Evolutionary conservation across 768 basidiomycete genomes (phyloP).

Genomic region (Panus rudis): DNA sequence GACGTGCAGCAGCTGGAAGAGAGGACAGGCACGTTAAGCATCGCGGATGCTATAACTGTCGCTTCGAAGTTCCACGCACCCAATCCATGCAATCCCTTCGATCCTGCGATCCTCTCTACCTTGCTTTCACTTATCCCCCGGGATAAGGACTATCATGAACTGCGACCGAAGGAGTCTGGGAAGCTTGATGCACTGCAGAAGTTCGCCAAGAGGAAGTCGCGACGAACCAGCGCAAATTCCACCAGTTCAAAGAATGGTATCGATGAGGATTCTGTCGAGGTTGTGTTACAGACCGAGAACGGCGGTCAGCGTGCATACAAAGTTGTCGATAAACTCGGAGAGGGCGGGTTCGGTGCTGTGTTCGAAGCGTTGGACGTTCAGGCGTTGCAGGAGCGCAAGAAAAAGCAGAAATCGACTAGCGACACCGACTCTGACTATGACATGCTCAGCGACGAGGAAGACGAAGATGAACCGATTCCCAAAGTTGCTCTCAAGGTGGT

Average conservation of each 20-base stretch:
- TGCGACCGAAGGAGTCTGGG: slow-evolving; percentile 44
- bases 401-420: slow-evolving; percentile 33
- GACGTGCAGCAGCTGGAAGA: slow-evolving; percentile 38
- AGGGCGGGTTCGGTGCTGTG: slow-evolving; percentile 96
- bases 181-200: slow-evolving; percentile 69
- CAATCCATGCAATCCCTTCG: slow-evolving; percentile 88
- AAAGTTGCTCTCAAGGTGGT: slow-evolving; percentile 89
- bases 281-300: slow-evolving; percentile 61
- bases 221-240: slow-evolving; percentile 25
- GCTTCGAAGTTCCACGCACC: slow-evolving; percentile 63
- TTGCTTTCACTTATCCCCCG: slow-evolving; percentile 58
- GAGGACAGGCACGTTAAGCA: slow-evolving; percentile 55
- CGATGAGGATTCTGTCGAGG: slow-evolving; percentile 35
- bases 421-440: no score
- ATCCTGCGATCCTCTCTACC: slow-evolving; percentile 52
- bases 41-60: slow-evolving; percentile 55
- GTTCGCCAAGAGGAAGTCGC: slow-evolving; percentile 43
- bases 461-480: slow-evolving; percentile 40
- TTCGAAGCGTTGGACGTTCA: slow-evolving; percentile 65
- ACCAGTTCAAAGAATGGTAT: slow-evolving; percentile 25
- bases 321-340: slow-evolving; percentile 84
- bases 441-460: slow-evolving; percentile 36
- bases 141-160: slow-evolving; percentile 57
- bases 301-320: slow-evolving; percentile 49
- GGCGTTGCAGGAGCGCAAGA: slow-evolving; percentile 29